Evolutionary conservation across 208 protist species (phyloP).

Genomic region (Crithidia bombi): DNA sequence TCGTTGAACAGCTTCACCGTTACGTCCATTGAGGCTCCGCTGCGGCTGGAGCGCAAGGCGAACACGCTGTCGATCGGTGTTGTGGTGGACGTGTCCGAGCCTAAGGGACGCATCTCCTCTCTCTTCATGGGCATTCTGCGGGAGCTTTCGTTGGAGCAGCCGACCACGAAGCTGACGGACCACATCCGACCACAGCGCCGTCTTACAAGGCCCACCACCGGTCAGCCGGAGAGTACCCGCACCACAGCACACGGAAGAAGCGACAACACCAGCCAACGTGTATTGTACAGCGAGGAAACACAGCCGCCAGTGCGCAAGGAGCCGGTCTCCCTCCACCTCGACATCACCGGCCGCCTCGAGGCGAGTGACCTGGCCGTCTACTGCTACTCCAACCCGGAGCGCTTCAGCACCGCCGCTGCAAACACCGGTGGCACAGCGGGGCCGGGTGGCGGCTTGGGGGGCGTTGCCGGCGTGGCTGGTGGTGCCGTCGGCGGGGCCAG

Average conservation of each 20-base stretch:
- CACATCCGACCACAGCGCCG: constrained; percentile 5
- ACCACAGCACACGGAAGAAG: background rate
- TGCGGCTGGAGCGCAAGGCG: constrained; percentile 50
- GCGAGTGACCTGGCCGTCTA: constrained; percentile 48
- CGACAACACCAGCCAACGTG: background rate
- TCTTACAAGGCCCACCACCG: background rate
- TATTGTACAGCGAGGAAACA: constrained; percentile 15
- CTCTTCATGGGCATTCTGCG: constrained; percentile 68
- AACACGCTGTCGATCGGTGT: constrained; percentile 42
- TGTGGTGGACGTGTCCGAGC: constrained; percentile 73
- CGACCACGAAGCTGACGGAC: constrained; percentile 21
- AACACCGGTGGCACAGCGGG: background rate
- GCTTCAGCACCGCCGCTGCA: constrained; percentile 10
- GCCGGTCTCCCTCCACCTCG: constrained; percentile 34
- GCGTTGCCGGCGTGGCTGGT: background rate
- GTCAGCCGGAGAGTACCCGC: too few relatives aligned
- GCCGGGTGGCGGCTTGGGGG: background rate
- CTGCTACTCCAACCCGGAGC: constrained; percentile 37
- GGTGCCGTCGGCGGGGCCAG: background rate
- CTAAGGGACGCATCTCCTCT: constrained; percentile 64
- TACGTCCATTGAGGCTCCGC: constrained; percentile 60
- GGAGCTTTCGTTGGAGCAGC: constrained; percentile 55
- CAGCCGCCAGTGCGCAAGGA: constrained; percentile 10
- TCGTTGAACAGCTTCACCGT: constrained; percentile 66
- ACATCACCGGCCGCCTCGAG: constrained; percentile 62